Evolutionary conservation across 1,284 basidiomycete species (phyloP).

Genomic region (Laetiporus sulphureus): DNA sequence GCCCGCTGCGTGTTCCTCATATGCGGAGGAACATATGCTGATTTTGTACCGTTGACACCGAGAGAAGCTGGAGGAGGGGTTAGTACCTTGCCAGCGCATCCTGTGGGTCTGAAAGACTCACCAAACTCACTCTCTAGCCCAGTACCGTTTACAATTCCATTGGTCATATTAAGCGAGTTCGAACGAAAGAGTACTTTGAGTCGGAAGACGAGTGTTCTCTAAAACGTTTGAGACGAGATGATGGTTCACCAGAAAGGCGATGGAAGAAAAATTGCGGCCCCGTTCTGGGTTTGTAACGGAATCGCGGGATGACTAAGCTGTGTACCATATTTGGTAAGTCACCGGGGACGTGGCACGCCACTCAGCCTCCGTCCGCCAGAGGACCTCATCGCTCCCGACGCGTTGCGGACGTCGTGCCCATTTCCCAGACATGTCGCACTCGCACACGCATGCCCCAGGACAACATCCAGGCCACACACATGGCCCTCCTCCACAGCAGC

Average conservation of each 20-base stretch:
- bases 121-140: conserved; percentile 81
- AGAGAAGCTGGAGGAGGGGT: conserved; percentile 45
- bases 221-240: conserved; percentile 26
- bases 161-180: conserved; percentile 65
- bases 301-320: conserved; percentile 13
- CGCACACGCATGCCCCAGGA: conserved; percentile 30
- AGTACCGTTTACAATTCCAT: conserved; percentile 79
- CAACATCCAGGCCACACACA: conserved; percentile 29
- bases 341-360: too few species aligned
- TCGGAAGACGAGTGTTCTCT: conserved; percentile 25
- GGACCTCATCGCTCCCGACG: background rate
- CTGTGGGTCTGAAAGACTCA: conserved; percentile 37
- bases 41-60: conserved; percentile 64
- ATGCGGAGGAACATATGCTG: conserved; percentile 92
- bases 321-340: too few species aligned
- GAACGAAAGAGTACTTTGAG: conserved; percentile 18
- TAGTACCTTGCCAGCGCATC: conserved; percentile 15
- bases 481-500: conserved; percentile 21
- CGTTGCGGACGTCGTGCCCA: background rate
- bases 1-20: conserved; percentile 77
- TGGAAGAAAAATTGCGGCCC: conserved; percentile 21
- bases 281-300: conserved; percentile 18
- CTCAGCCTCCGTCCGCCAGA: too few species aligned
- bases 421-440: conserved; percentile 19
- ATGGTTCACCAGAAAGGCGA: conserved; percentile 32